Base-by-base conservation (phyloP, 2,329 filamentous ascomycete genomes). In the Fusarium hostae region DNA sequence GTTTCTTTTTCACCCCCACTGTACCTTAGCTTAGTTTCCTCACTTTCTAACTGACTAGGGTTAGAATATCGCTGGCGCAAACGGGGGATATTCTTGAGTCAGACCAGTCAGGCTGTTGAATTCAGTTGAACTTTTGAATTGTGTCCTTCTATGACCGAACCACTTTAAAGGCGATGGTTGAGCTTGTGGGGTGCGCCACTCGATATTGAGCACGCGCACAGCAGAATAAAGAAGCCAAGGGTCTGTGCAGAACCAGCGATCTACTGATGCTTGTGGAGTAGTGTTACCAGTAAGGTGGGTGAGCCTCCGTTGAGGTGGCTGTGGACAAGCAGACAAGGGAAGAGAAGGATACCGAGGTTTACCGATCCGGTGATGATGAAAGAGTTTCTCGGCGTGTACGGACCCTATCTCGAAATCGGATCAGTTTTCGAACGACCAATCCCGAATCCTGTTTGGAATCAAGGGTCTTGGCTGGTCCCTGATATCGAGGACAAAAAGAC, bases 241-340 rank as follows among this genome's bases (percentile, higher is more conserved):
- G 75, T 70, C 69, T 75, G 73, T 75, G 75, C 71, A 54, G 64
- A 55, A 51, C 63, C 54, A 63, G 66, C 70, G 71, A 76, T 75
- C 73, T 68, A 51, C 45, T 47, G 48, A 47, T 56, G 57, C 32
- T 26, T 59, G 68, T 76, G 74, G 74, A 75, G 71, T 61, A 73
- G 67, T 58, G 70, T 57, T 66, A 64, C 66, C 69, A 71, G 59
- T 61, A 63, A 71, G 59, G 67, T 71, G 69, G 64, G 51, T 24
- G 61, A 63, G 35, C n/a, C 37, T 43, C 47, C 40, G 35, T 39
- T 44, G 51, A 55, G 54, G 28, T 57, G 59, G 50, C 41, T 47
- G 44, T 66, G 52, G 54, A 61, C 30, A 39, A 41, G 26, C 40
- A 32, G 32, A 47, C 22, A 37, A 52, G 52, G 40, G 51, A 55